These are phyloP conservation scores for Schizochytrium sp. DNA, from an alignment of 108 stramenopile species.

Conservation along the genomic window DNA sequence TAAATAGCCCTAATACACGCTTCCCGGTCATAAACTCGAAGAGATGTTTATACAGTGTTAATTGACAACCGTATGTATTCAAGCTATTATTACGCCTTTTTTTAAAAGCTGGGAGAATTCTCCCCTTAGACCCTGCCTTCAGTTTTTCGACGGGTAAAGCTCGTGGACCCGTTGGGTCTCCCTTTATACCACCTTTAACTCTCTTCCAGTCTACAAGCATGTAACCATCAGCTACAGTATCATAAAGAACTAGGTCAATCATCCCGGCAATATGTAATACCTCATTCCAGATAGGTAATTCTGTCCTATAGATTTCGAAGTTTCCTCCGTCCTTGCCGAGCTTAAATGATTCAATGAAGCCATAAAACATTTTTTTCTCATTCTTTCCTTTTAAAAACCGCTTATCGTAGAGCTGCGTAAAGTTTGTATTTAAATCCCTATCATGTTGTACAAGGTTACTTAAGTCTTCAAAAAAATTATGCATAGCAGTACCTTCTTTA, in stretches of 20 bases:
- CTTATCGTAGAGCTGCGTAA: neutral
- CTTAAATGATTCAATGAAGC: neutral
- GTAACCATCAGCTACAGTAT: neutral
- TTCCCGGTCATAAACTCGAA: neutral
- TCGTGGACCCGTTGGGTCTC: neutral
- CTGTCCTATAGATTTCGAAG: neutral
- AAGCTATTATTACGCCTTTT: neutral
- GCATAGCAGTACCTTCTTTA: neutral
- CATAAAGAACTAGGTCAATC: neutral
- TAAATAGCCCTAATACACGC: neutral
- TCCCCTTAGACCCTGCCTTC: neutral
- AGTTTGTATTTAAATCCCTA: too few relatives aligned
- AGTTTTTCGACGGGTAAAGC: neutral
- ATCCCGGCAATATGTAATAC: neutral
- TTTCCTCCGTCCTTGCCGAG: neutral
- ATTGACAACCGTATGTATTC: neutral
- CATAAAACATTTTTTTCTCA: neutral
- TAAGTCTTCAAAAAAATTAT: neutral
- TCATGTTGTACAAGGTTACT: neutral
- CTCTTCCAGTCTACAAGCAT: neutral
- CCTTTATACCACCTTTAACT: neutral
- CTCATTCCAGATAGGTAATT: neutral
- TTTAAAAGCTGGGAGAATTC: neutral
- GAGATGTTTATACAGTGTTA: neutral
- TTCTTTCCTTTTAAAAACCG: neutral